Evolutionary conservation across 2,329 filamentous ascomycete genomes (phyloP).

Genomic region (Alternaria incomplexa): DNA sequence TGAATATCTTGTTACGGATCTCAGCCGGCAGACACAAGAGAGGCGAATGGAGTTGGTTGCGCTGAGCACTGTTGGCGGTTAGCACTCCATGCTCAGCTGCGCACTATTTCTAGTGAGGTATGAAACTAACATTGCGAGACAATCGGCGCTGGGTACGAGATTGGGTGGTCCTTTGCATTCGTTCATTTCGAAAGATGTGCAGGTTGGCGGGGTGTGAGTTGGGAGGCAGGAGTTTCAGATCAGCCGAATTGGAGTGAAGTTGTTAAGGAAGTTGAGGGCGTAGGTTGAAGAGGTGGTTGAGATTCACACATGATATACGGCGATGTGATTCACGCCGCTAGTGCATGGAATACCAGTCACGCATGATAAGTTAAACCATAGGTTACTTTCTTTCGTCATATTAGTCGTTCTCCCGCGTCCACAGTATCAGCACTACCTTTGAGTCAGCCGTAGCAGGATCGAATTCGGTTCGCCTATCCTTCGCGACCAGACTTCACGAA

Average conservation of each 20-base stretch:
- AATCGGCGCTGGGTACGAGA: neutral
- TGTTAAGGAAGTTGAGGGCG: neutral
- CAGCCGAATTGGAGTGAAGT: neutral
- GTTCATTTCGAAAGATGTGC: neutral
- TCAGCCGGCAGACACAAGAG: neutral
- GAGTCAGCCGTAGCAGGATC: neutral
- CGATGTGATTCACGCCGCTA: neutral
- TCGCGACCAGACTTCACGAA: neutral
- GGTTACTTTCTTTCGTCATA: neutral
- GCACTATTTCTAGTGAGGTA: neutral
- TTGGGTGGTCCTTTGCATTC: neutral
- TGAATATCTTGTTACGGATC: neutral
- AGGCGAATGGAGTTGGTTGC: neutral
- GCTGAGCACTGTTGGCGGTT: neutral
- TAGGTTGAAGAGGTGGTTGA: neutral
- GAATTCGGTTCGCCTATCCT: neutral
- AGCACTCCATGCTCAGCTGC: neutral
- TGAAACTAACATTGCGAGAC: neutral
- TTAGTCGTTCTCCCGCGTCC: neutral
- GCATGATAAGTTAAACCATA: neutral
- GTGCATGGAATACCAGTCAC: neutral
- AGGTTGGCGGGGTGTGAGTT: neutral
- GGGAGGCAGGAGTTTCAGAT: neutral
- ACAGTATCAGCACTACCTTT: neutral
- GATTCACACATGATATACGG: neutral